Conservation (phyloP, 805 yeast species). For the Myxozyma lipomycoides region DNA sequence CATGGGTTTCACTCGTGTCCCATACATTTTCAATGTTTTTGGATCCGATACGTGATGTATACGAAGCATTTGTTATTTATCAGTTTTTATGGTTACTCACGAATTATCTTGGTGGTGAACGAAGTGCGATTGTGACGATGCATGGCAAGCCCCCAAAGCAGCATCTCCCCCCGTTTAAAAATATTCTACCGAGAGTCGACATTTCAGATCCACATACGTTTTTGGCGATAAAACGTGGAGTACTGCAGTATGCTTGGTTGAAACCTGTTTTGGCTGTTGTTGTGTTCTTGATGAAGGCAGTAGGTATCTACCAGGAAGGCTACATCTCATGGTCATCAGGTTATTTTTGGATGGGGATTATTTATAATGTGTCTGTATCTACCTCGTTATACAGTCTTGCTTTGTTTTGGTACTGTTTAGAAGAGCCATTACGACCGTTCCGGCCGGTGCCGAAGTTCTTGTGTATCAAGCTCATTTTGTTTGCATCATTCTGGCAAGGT, state of each 20-base stretch:
- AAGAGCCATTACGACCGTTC: slow-evolving; percentile 68
- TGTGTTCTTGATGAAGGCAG: slow-evolving; percentile 46
- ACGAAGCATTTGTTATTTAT: slow-evolving; percentile 94
- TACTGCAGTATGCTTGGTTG: slow-evolving; percentile 91
- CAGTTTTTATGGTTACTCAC: slow-evolving; percentile 84
- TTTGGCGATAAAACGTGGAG: slow-evolving; percentile 72
- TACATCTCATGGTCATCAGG: slow-evolving; percentile 48
- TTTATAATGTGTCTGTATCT: slow-evolving; percentile 78
- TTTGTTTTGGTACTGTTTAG: slow-evolving; percentile 87
- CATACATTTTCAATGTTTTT: slow-evolving; percentile 43
- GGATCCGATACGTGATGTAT: slow-evolving; percentile 80
- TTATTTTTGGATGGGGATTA: slow-evolving; percentile 59
- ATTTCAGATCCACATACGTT: slow-evolving; percentile 83
- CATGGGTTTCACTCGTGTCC: slow-evolving; percentile 41
- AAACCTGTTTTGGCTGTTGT: slow-evolving; percentile 74
- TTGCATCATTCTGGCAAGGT: slow-evolving; percentile 99
- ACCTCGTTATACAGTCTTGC: slow-evolving; percentile 81
- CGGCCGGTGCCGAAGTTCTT: slow-evolving; percentile 82
- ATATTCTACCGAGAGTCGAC: slow-evolving; percentile 56
- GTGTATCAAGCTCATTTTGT: slow-evolving; percentile 88
- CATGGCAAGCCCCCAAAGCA: slow-evolving; percentile 67
- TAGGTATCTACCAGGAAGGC: slow-evolving; percentile 51
- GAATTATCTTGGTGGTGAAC: slow-evolving; percentile 85
- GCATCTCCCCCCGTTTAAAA: slow-evolving; percentile 55
- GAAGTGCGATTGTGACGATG: slow-evolving; percentile 67